These are phyloP conservation scores for Phlebiopsis gigantea DNA, from an alignment of 768 basidiomycete species.

Conservation along the genomic window DNA sequence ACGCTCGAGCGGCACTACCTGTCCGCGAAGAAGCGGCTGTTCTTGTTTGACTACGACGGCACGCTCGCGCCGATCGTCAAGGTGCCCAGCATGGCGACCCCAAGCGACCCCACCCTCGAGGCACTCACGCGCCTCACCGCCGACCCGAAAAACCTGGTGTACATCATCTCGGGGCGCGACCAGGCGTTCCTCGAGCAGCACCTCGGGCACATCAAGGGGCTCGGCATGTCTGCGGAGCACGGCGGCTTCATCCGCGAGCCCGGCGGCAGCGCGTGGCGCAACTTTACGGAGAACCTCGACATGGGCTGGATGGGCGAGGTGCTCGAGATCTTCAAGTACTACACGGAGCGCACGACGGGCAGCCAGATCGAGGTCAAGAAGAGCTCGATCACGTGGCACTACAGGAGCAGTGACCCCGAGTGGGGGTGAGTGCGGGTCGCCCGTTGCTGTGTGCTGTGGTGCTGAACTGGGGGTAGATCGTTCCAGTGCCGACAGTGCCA, in stretches of 20 bases:
- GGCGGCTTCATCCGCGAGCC: conserved; percentile 86
- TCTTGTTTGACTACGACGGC: conserved; percentile 97
- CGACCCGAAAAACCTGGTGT: conserved; percentile 89
- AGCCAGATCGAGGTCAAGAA: conserved; percentile 96
- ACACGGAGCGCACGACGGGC: conserved; percentile 96
- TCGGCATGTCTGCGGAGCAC: conserved; percentile 96
- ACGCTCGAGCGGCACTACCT: conserved; percentile 57
- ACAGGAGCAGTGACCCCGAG: conserved; percentile 87
- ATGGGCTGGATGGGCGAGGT: conserved; percentile 99
- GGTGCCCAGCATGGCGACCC: conserved; percentile 81
- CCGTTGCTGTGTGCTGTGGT: not conserved
- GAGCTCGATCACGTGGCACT: conserved; percentile 98
- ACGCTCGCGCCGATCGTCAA: conserved; percentile 97
- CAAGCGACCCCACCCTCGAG: conserved; percentile 65
- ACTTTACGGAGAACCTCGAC: conserved; percentile 88
- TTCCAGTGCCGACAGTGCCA: conserved; percentile 98
- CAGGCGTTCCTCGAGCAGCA: conserved; percentile 88
- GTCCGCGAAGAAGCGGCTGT: conserved; percentile 72
- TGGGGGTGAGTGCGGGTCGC: conserved; percentile 67
- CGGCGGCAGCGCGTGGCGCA: conserved; percentile 63
- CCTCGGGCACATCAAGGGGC: conserved; percentile 72
- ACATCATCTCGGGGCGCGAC: conserved; percentile 97
- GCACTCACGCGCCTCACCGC: conserved; percentile 67
- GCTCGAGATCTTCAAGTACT: conserved; percentile 92
- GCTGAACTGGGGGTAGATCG: conserved; percentile 35